Conservation (phyloP, 805 yeast genomes). For the Metschnikowia proteae region DNA sequence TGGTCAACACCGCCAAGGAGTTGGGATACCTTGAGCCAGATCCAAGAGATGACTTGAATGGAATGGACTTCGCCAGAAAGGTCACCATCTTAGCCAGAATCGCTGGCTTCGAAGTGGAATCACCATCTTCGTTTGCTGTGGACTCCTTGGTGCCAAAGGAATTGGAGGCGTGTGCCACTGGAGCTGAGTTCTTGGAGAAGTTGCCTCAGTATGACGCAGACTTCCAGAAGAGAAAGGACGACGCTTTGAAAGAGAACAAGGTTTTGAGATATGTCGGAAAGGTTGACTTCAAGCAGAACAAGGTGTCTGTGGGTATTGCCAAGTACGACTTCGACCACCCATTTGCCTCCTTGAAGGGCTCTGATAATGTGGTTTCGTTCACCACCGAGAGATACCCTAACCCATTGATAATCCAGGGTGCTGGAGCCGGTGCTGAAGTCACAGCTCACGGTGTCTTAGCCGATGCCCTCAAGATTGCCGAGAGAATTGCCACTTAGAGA, state of each 20-base stretch:
- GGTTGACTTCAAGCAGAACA: slow-evolving; percentile 68
- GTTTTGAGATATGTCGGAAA: slow-evolving; percentile 92
- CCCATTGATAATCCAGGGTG: slow-evolving; percentile 96
- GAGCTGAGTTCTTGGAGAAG: slow-evolving; percentile 72
- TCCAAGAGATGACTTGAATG: slow-evolving; percentile 98
- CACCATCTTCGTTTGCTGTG: slow-evolving; percentile 91
- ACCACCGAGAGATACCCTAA: slow-evolving; percentile 87
- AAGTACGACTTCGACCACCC: slow-evolving; percentile 89
- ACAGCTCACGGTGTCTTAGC: slow-evolving; percentile 85
- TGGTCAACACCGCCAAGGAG: slow-evolving; percentile 82
- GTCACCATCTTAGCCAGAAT: slow-evolving; percentile 94
- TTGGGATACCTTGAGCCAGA: slow-evolving; percentile 98
- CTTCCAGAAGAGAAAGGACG: slow-evolving; percentile 69
- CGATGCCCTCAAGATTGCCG: slow-evolving; percentile 87
- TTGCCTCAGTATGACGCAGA: slow-evolving; percentile 82
- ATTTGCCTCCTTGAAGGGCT: slow-evolving; percentile 91
- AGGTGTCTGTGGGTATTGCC: slow-evolving; percentile 81
- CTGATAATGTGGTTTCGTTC: slow-evolving; percentile 92
- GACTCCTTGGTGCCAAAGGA: slow-evolving; percentile 88
- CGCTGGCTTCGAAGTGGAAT: slow-evolving; percentile 77
- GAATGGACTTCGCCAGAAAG: slow-evolving; percentile 97
- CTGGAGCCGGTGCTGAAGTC: slow-evolving; percentile 82
- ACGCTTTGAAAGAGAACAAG: slow-evolving; percentile 77
- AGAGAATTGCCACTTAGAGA: slow-evolving; percentile 57
- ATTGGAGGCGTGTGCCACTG: slow-evolving; percentile 68